Evolutionary conservation across 495 filamentous ascomycete species (phyloP).

Genomic region (Opeltia flavorubescens): DNA sequence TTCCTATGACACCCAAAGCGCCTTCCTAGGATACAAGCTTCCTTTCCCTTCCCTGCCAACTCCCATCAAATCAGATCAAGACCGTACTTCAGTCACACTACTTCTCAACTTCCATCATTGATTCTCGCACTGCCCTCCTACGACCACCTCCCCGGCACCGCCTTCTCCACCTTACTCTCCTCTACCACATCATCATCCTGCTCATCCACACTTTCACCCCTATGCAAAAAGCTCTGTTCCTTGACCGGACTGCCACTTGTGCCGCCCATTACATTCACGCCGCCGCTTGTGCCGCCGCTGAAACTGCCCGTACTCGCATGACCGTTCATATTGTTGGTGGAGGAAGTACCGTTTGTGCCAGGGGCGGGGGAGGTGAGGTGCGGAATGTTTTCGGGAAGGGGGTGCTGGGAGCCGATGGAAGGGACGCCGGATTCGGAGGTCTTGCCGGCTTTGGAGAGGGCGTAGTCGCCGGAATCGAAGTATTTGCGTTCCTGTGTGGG

Average conservation of each 20-base stretch:
- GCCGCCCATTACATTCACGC: slow-evolving; percentile 33
- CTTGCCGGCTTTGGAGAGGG: slow-evolving; percentile 96
- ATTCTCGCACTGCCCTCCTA: no score
- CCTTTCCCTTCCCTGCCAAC: no score
- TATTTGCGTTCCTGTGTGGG: slow-evolving; percentile 77
- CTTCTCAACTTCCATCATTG: no score
- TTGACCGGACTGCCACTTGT: slow-evolving; percentile 69
- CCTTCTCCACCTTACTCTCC: slow-evolving; percentile 33
- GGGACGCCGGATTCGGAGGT: slow-evolving; percentile 87
- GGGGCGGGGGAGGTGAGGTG: slow-evolving; percentile 63
- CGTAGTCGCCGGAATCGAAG: slow-evolving; percentile 96
- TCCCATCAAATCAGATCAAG: no score
- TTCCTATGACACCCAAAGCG: no score
- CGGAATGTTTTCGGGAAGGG: slow-evolving; percentile 89
- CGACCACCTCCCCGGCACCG: slow-evolving; percentile 52
- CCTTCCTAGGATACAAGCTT: no score
- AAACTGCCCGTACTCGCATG: not conserved
- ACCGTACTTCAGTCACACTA: no score
- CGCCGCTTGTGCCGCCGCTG: slow-evolving; percentile 26
- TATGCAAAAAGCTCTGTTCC: slow-evolving; percentile 70
- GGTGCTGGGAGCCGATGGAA: slow-evolving; percentile 85
- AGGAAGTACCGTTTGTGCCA: slow-evolving; percentile 22
- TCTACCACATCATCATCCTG: slow-evolving; percentile 23
- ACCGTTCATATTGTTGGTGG: slow-evolving; percentile 22
- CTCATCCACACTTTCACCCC: slow-evolving; percentile 62